Percentiles rank a stretch among this genome's conserved stretches.
Evolutionary conservation across 108 stramenopile species (phyloP).

Genomic region (Thalassiosira profunda): DNA sequence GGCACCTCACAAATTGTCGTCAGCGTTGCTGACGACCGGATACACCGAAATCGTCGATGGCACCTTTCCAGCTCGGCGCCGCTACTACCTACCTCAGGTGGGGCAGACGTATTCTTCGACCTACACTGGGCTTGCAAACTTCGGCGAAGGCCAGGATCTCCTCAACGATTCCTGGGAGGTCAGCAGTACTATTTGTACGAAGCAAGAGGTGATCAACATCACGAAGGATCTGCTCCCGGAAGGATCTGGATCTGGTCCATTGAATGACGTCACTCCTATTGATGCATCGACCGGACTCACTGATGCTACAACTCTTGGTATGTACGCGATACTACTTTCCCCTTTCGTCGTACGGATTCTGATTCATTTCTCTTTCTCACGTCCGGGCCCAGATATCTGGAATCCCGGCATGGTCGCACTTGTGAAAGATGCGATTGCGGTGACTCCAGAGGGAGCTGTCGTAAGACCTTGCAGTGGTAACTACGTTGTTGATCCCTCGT

Average conservation of each 20-base stretch:
- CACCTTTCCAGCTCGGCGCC: background rate
- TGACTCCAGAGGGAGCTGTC: too few relatives aligned
- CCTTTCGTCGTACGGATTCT: too few relatives aligned
- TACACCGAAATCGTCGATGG: background rate
- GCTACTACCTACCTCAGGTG: background rate
- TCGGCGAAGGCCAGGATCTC: slow-evolving; percentile 21
- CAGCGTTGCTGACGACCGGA: background rate
- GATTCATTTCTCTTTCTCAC: background rate
- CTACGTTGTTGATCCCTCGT: slow-evolving; percentile 1
- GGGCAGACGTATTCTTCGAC: slow-evolving; percentile 39
- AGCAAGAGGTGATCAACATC: slow-evolving; percentile 5
- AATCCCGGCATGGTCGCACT: background rate
- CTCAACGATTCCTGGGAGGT: slow-evolving; percentile 1
- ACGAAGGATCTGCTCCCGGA: slow-evolving; percentile 4
- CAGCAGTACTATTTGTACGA: background rate
- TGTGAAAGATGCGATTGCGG: background rate
- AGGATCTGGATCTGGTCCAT: background rate
- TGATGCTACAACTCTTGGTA: too few relatives aligned
- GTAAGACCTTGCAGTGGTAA: background rate
- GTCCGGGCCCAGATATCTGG: background rate
- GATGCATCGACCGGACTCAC: background rate
- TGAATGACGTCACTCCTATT: slow-evolving; percentile 1
- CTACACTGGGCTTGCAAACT: slow-evolving; percentile 8
- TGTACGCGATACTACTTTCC: too few relatives aligned
- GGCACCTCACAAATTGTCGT: slow-evolving; percentile 12